These are phyloP conservation scores for Phytophthora citrophthora DNA, from an alignment of 352 stramenopile genomes.

Conservation along the genomic window DNA sequence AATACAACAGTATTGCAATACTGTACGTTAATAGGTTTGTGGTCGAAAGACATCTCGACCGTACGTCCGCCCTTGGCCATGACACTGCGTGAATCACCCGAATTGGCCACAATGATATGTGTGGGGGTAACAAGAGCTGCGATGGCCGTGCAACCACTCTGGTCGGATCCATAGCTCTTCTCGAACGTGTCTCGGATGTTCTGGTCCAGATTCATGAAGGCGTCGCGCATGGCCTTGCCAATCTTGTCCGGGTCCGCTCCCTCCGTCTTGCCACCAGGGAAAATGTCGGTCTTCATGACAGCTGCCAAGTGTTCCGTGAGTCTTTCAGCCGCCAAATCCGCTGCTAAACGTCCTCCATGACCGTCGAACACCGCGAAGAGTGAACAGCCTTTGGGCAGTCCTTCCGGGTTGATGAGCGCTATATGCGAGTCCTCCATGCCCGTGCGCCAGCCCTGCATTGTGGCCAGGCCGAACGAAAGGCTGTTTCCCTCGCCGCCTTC, in stretches of 20 bases:
- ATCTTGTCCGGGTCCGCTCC: slow-evolving; percentile 57
- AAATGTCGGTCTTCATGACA: slow-evolving; percentile 48
- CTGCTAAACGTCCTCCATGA: slow-evolving; percentile 68
- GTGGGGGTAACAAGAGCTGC: slow-evolving; percentile 65
- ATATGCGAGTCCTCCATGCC: slow-evolving; percentile 88
- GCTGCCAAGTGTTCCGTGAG: slow-evolving; percentile 46
- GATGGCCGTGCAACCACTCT: slow-evolving; percentile 84
- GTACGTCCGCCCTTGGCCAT: slow-evolving; percentile 56
- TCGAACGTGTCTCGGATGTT: slow-evolving; percentile 63
- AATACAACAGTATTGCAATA: slow-evolving; percentile 29
- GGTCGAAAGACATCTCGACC: slow-evolving; percentile 89
- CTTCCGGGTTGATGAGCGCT: slow-evolving; percentile 49
- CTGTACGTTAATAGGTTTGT: slow-evolving; percentile 91
- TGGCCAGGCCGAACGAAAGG: slow-evolving; percentile 66
- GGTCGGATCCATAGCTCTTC: slow-evolving; percentile 56
- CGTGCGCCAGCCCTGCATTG: slow-evolving; percentile 86
- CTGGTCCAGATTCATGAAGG: slow-evolving; percentile 72
- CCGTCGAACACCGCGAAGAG: slow-evolving; percentile 86
- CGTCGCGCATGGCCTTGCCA: slow-evolving; percentile 59
- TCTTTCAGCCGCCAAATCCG: slow-evolving; percentile 55
- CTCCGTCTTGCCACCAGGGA: slow-evolving; percentile 35
- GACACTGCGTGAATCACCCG: slow-evolving; percentile 82
- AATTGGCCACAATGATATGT: slow-evolving; percentile 85
- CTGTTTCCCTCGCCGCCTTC: slow-evolving; percentile 54
- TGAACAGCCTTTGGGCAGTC: slow-evolving; percentile 54